phyloP scores from a whole-genome alignment of 2,329 filamentous ascomycete species.

The Aspergillus pseudoglaucus region DNA sequence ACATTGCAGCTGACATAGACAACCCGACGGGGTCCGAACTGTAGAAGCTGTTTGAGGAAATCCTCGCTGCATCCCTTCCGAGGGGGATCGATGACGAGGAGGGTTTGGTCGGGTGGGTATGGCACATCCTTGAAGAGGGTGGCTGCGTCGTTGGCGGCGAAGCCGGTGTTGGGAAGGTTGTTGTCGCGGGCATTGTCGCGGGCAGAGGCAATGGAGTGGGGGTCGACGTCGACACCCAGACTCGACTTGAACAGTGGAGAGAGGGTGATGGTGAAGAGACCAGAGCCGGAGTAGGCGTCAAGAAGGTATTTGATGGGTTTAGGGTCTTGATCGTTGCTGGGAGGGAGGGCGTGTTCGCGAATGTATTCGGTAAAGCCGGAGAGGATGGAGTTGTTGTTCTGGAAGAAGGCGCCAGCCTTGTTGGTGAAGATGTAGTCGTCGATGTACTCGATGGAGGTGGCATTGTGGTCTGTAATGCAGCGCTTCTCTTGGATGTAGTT shows the following conservation, averaged over 20 bases:
- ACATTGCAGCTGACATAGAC: constrained; percentile 98
- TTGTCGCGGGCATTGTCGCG: constrained; percentile 73
- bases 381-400: constrained; percentile 99
- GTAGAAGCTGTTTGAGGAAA: constrained; percentile 74
- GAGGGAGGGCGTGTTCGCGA: constrained; percentile 65
- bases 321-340: constrained; percentile 24
- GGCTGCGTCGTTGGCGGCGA: constrained; percentile 82
- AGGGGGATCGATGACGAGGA: constrained; percentile 94
- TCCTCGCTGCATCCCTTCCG: constrained; percentile 85
- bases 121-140: constrained; percentile 70
- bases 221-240: constrained; percentile 84
- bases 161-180: constrained; percentile 66
- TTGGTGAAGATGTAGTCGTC: constrained; percentile 80
- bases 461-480: constrained; percentile 81
- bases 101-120: constrained; percentile 73
- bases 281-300: constrained; percentile 94
- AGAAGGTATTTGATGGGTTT: constrained; percentile 73
- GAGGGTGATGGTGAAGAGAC: constrained; percentile 93
- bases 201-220: constrained; percentile 70
- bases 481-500: constrained; percentile 70
- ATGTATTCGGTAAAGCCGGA: constrained; percentile 81
- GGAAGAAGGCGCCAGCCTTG: constrained; percentile 91
- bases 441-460: constrained; percentile 78
- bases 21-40: constrained; percentile 69
- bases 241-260: constrained; percentile 71